Evolutionary conservation across 768 basidiomycete genomes (phyloP).

Genomic region (Harrya chromipes): DNA sequence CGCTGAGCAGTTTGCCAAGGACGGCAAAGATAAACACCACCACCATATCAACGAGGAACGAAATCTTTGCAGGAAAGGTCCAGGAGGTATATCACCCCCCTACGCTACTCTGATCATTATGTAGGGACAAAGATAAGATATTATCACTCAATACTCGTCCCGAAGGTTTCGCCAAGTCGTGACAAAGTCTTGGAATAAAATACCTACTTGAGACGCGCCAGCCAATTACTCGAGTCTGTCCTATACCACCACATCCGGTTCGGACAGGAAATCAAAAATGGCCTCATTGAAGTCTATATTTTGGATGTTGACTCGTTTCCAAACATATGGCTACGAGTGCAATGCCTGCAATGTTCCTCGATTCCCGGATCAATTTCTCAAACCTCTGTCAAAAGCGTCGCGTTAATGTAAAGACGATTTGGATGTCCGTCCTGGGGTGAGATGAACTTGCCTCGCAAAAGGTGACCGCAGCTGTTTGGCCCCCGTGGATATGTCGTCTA

Average conservation of each 20-base stretch:
- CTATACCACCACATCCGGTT: constrained; percentile 3
- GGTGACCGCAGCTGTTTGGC: constrained; percentile 4
- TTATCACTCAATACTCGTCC: too few species aligned
- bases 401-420: not conserved
- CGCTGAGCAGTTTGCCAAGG: too few species aligned
- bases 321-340: constrained; percentile 10
- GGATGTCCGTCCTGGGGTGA: not conserved
- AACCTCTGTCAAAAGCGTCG: constrained; percentile 5
- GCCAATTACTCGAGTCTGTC: constrained; percentile 16
- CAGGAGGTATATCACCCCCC: too few species aligned
- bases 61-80: too few species aligned
- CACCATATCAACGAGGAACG: too few species aligned
- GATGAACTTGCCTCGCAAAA: constrained; percentile 9
- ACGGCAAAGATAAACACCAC: too few species aligned
- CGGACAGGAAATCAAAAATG: constrained; percentile 17
- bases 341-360: constrained; percentile 14
- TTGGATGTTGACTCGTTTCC: not conserved
- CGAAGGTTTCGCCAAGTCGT: too few species aligned
- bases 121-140: too few species aligned
- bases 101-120: too few species aligned
- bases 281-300: constrained; percentile 20
- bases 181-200: not conserved
- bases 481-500: constrained; percentile 6
- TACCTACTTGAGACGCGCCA: constrained; percentile 5
- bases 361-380: constrained; percentile 16